Evolutionary conservation across 805 yeast genomes (phyloP).

Genomic region (Lachancea mirantina): DNA sequence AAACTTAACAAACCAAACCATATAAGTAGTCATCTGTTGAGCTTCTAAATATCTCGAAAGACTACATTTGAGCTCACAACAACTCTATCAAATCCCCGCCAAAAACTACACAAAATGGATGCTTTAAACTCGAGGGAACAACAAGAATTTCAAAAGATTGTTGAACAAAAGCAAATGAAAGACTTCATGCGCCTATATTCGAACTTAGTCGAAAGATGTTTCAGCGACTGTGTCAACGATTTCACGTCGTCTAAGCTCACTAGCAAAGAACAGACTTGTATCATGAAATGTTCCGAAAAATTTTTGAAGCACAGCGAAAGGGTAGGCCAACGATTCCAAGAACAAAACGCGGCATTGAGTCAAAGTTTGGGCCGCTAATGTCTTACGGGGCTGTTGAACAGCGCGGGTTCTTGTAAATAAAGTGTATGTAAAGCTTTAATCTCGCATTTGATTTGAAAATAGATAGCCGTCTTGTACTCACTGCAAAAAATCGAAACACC

Average conservation of each 20-base stretch:
- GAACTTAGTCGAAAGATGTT: constrained; percentile 92
- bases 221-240: constrained; percentile 95
- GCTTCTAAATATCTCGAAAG: too few relatives aligned
- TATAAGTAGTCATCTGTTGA: too few relatives aligned
- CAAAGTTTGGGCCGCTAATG: constrained; percentile 48
- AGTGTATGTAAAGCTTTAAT: not conserved
- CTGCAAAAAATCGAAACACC: constrained; percentile 18
- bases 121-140: constrained; percentile 92
- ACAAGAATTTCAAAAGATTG: constrained; percentile 90
- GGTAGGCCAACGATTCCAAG: constrained; percentile 98
- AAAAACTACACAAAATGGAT: constrained; percentile 54
- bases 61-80: not conserved
- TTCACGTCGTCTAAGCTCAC: constrained; percentile 89
- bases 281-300: constrained; percentile 90
- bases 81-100: not conserved
- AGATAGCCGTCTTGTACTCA: too few relatives aligned
- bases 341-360: constrained; percentile 79
- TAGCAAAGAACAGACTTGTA: constrained; percentile 76
- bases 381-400: not conserved
- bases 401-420: not conserved
- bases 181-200: constrained; percentile 98
- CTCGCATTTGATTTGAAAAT: not conserved
- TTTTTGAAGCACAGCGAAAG: constrained; percentile 97
- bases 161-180: constrained; percentile 96
- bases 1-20: too few relatives aligned